phyloP scores from a whole-genome alignment of 2,329 filamentous ascomycete species.

The Metarhizium brunneum region DNA sequence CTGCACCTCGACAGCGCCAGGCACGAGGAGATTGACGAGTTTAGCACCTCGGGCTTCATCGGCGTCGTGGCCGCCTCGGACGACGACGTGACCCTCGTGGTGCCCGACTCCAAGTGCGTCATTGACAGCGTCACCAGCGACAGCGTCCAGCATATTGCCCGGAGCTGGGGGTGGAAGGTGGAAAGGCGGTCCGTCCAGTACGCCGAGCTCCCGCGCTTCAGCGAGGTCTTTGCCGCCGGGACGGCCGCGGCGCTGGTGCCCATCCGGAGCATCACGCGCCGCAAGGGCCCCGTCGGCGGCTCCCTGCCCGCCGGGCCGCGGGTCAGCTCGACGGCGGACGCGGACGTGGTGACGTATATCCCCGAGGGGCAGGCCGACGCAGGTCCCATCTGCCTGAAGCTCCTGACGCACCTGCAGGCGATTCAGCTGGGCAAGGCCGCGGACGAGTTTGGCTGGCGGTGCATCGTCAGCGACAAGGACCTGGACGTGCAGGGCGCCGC shows the following conservation, averaged over 20 bases:
- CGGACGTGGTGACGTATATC: constrained; percentile 48
- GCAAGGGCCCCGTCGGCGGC: constrained; percentile 17
- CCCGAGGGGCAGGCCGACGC: constrained; percentile 52
- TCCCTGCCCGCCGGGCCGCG: constrained; percentile 24
- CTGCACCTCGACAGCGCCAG: constrained; percentile 83
- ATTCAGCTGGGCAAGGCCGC: constrained; percentile 75
- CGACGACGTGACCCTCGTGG: constrained; percentile 59
- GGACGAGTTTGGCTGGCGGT: constrained; percentile 69
- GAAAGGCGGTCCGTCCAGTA: constrained; percentile 66
- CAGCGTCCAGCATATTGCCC: constrained; percentile 66
- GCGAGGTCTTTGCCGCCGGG: constrained; percentile 82
- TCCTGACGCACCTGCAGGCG: constrained; percentile 69
- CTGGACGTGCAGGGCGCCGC: constrained; percentile 25
- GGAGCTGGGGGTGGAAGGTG: constrained; percentile 73
- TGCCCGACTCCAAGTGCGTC: constrained; percentile 80
- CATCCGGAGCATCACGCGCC: constrained; percentile 80
- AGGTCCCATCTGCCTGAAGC: constrained; percentile 61
- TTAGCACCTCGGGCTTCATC: constrained; percentile 89
- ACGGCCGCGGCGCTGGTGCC: constrained; percentile 88
- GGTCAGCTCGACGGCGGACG: constrained; percentile 26
- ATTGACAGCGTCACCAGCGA: constrained; percentile 82
- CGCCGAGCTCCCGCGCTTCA: constrained; percentile 42
- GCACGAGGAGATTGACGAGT: constrained; percentile 85
- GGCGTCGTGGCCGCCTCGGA: constrained; percentile 54
- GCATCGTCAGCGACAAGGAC: constrained; percentile 36